Percentiles rank a stretch among this genome's conserved stretches.
Conservation (phyloP, 2,329 filamentous ascomycete species). For the Colletotrichum sp. region DNA sequence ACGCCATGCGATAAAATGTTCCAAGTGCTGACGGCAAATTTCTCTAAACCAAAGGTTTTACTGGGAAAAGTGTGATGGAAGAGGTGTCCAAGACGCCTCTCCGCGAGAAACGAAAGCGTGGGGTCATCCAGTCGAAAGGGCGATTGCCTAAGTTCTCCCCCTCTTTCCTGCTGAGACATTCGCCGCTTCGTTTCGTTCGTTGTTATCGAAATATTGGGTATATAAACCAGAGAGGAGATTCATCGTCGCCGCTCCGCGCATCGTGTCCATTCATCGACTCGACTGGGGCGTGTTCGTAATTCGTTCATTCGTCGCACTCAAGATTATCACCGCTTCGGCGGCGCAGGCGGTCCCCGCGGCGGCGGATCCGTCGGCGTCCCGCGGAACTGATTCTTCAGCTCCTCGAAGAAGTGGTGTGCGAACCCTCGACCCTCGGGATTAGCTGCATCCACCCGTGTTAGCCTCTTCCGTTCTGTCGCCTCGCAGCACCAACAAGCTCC, state of each 20-base stretch:
- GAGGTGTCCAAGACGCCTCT: accelerated
- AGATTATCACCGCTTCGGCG: slow-evolving; percentile 23
- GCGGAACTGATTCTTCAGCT: slow-evolving; percentile 54
- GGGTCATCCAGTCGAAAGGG: neutral
- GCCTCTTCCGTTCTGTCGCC: neutral
- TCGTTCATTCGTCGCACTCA: neutral
- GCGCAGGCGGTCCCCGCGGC: slow-evolving; percentile 19
- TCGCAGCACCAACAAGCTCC: neutral
- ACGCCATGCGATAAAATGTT: neutral
- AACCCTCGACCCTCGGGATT: slow-evolving; percentile 15
- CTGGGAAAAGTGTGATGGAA: neutral
- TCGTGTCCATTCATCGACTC: neutral
- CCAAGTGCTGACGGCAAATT: neutral
- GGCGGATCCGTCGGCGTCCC: slow-evolving; percentile 48
- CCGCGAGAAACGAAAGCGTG: neutral
- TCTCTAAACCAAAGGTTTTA: neutral
- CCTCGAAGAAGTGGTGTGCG: slow-evolving; percentile 50
- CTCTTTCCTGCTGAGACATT: neutral
- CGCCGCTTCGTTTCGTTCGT: neutral
- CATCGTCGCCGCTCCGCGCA: neutral
- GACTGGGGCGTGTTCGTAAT: neutral
- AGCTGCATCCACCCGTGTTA: neutral
- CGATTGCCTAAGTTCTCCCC: neutral
- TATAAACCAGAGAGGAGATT: neutral
- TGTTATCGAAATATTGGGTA: neutral